phyloP scores from a whole-genome alignment of 164 flowering plant genomes.

The Taxillus chinensis region DNA sequence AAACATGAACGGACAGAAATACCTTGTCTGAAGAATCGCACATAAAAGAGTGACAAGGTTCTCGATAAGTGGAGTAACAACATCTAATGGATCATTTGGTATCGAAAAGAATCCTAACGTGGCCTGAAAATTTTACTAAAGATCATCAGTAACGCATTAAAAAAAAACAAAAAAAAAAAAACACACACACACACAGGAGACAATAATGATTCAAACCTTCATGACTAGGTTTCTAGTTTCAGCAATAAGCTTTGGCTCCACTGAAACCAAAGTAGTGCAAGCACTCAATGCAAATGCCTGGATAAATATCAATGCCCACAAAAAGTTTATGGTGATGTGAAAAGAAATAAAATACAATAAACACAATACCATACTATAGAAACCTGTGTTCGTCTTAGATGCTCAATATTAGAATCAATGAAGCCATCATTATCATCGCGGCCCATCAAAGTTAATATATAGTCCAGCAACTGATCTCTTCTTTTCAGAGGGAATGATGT shows the following conservation, averaged over 20 bases:
- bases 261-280: conserved; percentile 89
- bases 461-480: conserved; percentile 83
- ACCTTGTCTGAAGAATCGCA: conserved; percentile 93
- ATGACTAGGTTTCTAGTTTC: conserved; percentile 83
- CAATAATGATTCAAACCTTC: conserved; percentile 46
- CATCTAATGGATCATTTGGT: conserved; percentile 74
- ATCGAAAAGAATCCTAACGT: conserved; percentile 88
- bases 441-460: conserved; percentile 89
- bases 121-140: conserved; percentile 51
- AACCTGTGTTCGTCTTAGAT: conserved; percentile 74
- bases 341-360: background rate
- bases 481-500: conserved; percentile 77
- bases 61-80: conserved; percentile 70
- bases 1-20: conserved; percentile 8
- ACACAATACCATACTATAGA: conserved; percentile 3
- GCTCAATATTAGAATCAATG: conserved; percentile 59
- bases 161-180: no score
- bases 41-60: conserved; percentile 84
- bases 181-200: background rate
- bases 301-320: conserved; percentile 1
- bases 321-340: background rate
- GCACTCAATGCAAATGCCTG: conserved; percentile 91
- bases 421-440: conserved; percentile 65
- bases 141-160: conserved; percentile 2
- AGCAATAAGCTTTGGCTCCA: conserved; percentile 81